These are phyloP conservation scores for Paradendryphiella salina DNA, from an alignment of 2,329 filamentous ascomycete species.

Conservation along the genomic window DNA sequence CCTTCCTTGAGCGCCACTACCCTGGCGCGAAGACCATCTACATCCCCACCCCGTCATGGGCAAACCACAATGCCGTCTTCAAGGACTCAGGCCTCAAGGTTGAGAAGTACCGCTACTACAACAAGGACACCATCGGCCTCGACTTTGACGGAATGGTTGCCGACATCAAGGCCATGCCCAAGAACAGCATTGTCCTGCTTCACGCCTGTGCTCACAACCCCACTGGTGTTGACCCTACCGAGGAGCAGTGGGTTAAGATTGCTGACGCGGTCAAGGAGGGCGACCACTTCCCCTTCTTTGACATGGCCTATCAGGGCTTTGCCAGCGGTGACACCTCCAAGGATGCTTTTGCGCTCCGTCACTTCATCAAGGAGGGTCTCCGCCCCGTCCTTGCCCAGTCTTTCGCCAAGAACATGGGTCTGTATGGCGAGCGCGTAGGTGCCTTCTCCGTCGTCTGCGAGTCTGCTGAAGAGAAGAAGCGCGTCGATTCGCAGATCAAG, in stretches of 20 bases:
- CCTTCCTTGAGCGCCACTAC: slow-evolving; percentile 90
- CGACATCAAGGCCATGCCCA: slow-evolving; percentile 86
- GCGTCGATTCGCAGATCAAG: slow-evolving; percentile 96
- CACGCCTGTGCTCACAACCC: slow-evolving; percentile 99
- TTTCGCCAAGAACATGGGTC: slow-evolving; percentile 99
- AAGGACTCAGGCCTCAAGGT: slow-evolving; percentile 88
- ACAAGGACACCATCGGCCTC: slow-evolving; percentile 96
- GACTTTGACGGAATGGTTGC: slow-evolving; percentile 93
- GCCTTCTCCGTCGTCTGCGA: slow-evolving; percentile 91
- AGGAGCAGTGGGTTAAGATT: slow-evolving; percentile 91
- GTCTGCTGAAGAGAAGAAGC: slow-evolving; percentile 87
- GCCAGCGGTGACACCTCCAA: slow-evolving; percentile 88
- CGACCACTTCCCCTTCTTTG: slow-evolving; percentile 94
- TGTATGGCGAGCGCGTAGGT: slow-evolving; percentile 97
- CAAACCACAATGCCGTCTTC: slow-evolving; percentile 97
- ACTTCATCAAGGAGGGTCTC: slow-evolving; percentile 93
- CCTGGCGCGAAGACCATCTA: slow-evolving; percentile 93
- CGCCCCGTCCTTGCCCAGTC: slow-evolving; percentile 86
- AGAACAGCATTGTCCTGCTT: slow-evolving; percentile 86
- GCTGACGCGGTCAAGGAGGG: slow-evolving; percentile 82
- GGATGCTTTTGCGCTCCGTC: slow-evolving; percentile 89
- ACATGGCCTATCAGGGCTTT: slow-evolving; percentile 99
- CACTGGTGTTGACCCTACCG: slow-evolving; percentile 90
- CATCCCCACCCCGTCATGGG: slow-evolving; percentile 95
- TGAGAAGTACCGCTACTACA: slow-evolving; percentile 97